Conservation (phyloP, 345 rosid genomes). For the Citrus medica region DNA sequence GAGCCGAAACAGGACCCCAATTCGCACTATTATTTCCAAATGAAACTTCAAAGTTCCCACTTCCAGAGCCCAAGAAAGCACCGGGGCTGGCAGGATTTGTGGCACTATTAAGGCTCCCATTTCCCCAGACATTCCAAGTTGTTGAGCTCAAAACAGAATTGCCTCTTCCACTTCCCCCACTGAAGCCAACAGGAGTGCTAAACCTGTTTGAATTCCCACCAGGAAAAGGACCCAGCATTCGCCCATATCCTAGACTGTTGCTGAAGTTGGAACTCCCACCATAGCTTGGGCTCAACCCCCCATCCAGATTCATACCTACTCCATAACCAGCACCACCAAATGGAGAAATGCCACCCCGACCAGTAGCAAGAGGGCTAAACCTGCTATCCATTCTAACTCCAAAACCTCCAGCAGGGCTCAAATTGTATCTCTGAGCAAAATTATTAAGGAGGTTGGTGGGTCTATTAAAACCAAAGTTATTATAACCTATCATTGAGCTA, state of each 20-base stretch:
- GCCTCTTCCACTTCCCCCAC: slow-evolving; percentile 45
- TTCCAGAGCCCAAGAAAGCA: slow-evolving; percentile 46
- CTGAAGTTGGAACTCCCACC: slow-evolving; percentile 57
- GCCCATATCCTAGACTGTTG: slow-evolving; percentile 61
- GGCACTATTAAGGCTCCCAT: slow-evolving; percentile 43
- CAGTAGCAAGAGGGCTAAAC: slow-evolving; percentile 67
- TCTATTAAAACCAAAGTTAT: slow-evolving; percentile 60
- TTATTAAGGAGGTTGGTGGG: slow-evolving; percentile 63
- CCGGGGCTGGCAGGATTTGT: slow-evolving; percentile 43
- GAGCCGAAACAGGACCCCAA: slow-evolving; percentile 60
- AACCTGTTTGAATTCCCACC: slow-evolving; percentile 62
- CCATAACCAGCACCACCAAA: slow-evolving; percentile 61
- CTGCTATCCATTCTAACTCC: slow-evolving; percentile 71
- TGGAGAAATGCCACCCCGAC: slow-evolving; percentile 59
- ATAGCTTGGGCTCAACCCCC: slow-evolving; percentile 56
- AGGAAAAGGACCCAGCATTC: slow-evolving; percentile 51
- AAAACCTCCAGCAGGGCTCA: slow-evolving; percentile 48
- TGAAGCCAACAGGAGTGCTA: slow-evolving; percentile 66
- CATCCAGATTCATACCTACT: slow-evolving; percentile 66
- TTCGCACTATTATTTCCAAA: slow-evolving; percentile 63
- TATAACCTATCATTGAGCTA: slow-evolving; percentile 66
- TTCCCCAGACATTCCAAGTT: slow-evolving; percentile 80
- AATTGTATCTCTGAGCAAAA: slow-evolving; percentile 66
- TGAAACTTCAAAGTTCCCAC: slow-evolving; percentile 56
- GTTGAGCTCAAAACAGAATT: slow-evolving; percentile 55